phyloP scores from a whole-genome alignment of 495 filamentous ascomycete species.

The Aspergillus asperescens region DNA sequence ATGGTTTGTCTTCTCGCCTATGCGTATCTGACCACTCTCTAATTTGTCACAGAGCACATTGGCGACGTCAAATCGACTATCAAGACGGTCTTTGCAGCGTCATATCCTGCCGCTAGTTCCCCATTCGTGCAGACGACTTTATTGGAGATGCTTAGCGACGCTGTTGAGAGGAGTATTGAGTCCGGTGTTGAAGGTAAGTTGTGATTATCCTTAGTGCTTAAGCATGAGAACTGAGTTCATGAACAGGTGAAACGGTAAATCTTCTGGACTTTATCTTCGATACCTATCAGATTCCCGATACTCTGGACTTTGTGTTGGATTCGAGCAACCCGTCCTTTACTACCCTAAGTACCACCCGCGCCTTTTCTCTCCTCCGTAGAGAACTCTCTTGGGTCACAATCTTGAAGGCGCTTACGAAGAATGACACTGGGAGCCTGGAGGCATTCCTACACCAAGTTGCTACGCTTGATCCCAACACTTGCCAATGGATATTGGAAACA shows the following conservation, averaged over 20 bases:
- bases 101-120: constrained; percentile 32
- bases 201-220: background rate
- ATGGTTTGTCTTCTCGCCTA: constrained; percentile 22
- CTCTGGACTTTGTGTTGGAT: constrained; percentile 28
- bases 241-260: constrained; percentile 18
- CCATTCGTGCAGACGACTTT: constrained; percentile 38
- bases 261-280: constrained; percentile 27
- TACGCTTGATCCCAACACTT: constrained; percentile 33
- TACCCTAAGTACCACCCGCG: constrained; percentile 30
- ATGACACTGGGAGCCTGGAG: constrained; percentile 18
- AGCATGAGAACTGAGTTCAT: background rate
- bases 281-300: constrained; percentile 27
- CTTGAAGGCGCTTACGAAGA: constrained; percentile 24
- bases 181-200: constrained; percentile 28
- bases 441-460: constrained; percentile 26
- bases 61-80: constrained; percentile 26
- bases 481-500: constrained; percentile 36
- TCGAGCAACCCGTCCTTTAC: constrained; percentile 29
- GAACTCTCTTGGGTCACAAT: constrained; percentile 33
- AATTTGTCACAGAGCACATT: constrained; percentile 23
- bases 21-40: constrained; percentile 4
- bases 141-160: constrained; percentile 40
- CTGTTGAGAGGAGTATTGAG: constrained; percentile 30
- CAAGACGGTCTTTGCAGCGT: constrained; percentile 20
- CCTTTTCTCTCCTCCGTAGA: constrained; percentile 38